Evolutionary conservation across 345 rosid species (phyloP).

Genomic region (Bruguiera parviflora): DNA sequence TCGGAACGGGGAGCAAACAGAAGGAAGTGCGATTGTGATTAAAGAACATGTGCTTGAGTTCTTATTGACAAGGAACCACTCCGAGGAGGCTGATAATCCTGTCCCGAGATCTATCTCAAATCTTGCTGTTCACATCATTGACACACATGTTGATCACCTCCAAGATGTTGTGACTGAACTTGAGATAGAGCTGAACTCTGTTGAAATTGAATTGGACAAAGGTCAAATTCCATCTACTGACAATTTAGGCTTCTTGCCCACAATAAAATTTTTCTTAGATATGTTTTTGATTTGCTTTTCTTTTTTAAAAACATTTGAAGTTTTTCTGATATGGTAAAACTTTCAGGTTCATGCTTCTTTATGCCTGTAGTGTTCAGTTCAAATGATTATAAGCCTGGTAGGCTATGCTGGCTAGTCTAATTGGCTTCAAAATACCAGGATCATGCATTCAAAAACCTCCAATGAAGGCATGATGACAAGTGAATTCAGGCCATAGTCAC

Average conservation of each 20-base stretch:
- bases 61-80: constrained; percentile 88
- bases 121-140: constrained; percentile 83
- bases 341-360: not conserved
- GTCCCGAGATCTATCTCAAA: constrained; percentile 83
- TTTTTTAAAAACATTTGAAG: no score
- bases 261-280: no score
- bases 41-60: constrained; percentile 97
- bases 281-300: no score
- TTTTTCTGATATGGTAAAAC: not conserved
- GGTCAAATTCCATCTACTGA: constrained; percentile 39
- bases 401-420: no score
- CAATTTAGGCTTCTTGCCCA: not conserved
- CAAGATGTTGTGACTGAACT: constrained; percentile 83
- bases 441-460: no score
- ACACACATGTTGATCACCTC: constrained; percentile 91
- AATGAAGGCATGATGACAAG: no score
- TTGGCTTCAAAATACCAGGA: no score
- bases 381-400: no score
- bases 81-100: constrained; percentile 97
- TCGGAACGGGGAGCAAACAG: constrained; percentile 44
- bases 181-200: constrained; percentile 84
- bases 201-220: constrained; percentile 88
- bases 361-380: no score
- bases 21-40: constrained; percentile 69
- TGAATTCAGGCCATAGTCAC: no score